Evolutionary conservation across 805 yeast genomes (phyloP).

Genomic region (Lipomyces sp.): DNA sequence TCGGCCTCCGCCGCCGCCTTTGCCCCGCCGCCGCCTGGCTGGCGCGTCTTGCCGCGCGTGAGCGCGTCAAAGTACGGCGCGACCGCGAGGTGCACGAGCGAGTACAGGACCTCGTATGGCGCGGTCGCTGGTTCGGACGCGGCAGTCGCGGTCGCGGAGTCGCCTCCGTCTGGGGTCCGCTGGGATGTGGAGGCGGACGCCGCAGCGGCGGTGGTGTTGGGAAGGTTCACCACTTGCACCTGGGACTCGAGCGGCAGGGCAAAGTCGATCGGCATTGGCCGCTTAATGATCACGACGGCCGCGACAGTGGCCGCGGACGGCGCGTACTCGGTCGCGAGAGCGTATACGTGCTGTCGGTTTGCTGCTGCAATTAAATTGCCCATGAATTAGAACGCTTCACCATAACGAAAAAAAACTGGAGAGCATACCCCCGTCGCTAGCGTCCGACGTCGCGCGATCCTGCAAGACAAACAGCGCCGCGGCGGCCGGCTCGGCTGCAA

Average conservation of each 20-base stretch:
- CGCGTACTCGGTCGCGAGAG: conserved; percentile 2
- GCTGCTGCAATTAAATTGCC: too few species aligned
- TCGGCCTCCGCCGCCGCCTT: not conserved
- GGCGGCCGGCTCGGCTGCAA: conserved; percentile 31
- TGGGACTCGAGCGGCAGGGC: conserved; percentile 31
- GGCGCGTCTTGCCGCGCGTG: conserved; percentile 25
- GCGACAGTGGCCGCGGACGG: conserved; percentile 16
- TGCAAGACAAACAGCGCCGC: conserved; percentile 32
- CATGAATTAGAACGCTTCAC: too few species aligned
- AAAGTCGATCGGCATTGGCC: conserved; percentile 21
- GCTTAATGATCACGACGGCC: conserved; percentile 32
- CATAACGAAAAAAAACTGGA: too few species aligned
- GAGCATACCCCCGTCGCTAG: not conserved
- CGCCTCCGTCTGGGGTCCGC: not conserved
- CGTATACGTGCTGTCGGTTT: conserved; percentile 1
- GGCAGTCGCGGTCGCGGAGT: not conserved
- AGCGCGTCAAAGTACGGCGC: conserved; percentile 65
- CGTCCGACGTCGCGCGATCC: conserved; percentile 13
- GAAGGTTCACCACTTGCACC: conserved; percentile 41
- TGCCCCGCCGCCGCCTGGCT: not conserved
- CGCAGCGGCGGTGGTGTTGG: conserved; percentile 27
- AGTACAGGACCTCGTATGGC: conserved; percentile 53
- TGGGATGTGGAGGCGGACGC: not conserved
- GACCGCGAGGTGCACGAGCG: conserved; percentile 60
- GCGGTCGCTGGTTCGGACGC: conserved; percentile 14